phyloP scores from a whole-genome alignment of 305 asterid genomes.

The Solanum hybrid region DNA sequence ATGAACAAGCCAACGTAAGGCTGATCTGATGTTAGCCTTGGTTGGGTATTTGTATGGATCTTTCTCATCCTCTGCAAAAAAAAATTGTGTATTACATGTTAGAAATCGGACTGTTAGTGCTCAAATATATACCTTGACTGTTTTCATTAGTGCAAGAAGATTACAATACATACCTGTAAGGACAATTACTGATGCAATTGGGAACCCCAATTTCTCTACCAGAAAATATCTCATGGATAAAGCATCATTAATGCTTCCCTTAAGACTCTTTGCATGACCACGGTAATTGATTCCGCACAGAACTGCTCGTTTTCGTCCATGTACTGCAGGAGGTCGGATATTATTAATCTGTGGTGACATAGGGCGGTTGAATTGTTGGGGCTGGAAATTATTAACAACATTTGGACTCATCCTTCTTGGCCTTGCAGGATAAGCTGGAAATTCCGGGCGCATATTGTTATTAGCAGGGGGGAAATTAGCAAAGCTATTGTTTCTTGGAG shows the following conservation, averaged over 20 bases:
- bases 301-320: constrained; percentile 57
- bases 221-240: constrained; percentile 37
- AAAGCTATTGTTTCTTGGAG: constrained; percentile 5
- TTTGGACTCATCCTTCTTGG: not conserved
- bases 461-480: not conserved
- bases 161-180: constrained; percentile 44
- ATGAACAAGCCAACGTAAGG: constrained; percentile 62
- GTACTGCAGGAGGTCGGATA: constrained; percentile 24
- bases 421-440: not conserved
- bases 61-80: constrained; percentile 49
- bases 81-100: not conserved
- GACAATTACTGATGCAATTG: constrained; percentile 43
- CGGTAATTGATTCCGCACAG: constrained; percentile 56
- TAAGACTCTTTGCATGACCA: constrained; percentile 37
- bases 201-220: constrained; percentile 42
- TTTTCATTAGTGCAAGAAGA: not conserved
- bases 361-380: constrained; percentile 3
- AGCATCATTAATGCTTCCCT: constrained; percentile 66
- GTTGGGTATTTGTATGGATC: constrained; percentile 43
- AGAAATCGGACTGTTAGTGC: not conserved
- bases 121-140: not conserved
- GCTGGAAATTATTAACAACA: not conserved
- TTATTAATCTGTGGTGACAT: not conserved
- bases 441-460: not conserved
- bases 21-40: constrained; percentile 44